Conservation (phyloP, 768 basidiomycete species). For the Trametes cingulata region DNA sequence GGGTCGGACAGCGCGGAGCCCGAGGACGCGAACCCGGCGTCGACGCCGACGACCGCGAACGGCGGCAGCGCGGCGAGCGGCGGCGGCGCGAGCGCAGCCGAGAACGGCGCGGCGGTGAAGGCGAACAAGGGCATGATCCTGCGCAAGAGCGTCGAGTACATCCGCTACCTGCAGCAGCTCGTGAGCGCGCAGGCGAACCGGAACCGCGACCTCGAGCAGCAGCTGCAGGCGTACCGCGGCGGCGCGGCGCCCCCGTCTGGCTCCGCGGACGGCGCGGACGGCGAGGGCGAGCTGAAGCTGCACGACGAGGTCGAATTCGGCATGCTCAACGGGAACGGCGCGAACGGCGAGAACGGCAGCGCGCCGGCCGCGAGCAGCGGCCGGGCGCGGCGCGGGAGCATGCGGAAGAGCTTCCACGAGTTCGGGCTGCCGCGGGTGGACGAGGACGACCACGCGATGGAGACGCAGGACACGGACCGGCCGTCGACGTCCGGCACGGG, state of each 20-base stretch:
- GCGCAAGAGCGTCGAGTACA: constrained; percentile 60
- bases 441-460: constrained; percentile 33
- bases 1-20: constrained; percentile 26
- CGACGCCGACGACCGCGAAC: constrained; percentile 18
- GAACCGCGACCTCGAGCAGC: constrained; percentile 77
- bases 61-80: constrained; percentile 26
- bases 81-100: constrained; percentile 25
- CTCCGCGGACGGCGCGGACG: constrained; percentile 17
- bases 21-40: constrained; percentile 17
- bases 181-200: constrained; percentile 77
- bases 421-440: constrained; percentile 34
- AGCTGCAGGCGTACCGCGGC: constrained; percentile 51
- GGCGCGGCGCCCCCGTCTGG: constrained; percentile 13
- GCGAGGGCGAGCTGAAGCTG: constrained; percentile 28
- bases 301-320: constrained; percentile 31
- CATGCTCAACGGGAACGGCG: constrained; percentile 10
- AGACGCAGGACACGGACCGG: constrained; percentile 17
- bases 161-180: constrained; percentile 80
- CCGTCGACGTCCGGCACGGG: constrained; percentile 20
- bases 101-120: constrained; percentile 60
- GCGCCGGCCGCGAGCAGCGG: constrained; percentile 13
- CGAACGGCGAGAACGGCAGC: not conserved
- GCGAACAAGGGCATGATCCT: constrained; percentile 96
- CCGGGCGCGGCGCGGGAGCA: constrained; percentile 24
- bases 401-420: constrained; percentile 26